Conservation (phyloP, 2,329 filamentous ascomycete species). For the Colletotrichum sp. region DNA sequence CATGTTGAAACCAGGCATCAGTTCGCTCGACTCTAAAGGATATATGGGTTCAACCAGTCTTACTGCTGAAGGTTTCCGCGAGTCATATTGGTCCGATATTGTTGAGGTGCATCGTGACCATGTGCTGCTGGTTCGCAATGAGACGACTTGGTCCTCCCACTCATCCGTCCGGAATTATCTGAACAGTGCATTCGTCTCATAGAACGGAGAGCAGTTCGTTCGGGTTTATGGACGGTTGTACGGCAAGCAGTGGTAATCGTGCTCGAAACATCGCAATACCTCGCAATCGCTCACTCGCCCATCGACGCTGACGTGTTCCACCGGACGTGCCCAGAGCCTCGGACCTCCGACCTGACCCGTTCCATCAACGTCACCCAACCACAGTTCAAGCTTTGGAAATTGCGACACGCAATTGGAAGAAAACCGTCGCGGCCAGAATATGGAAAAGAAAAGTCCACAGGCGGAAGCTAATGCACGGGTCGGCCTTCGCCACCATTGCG, state of each 20-base stretch:
- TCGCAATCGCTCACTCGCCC: neutral
- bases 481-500: constrained; percentile 10
- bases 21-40: neutral
- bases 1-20: neutral
- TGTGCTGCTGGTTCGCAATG: neutral
- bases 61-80: neutral
- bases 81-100: neutral
- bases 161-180: neutral
- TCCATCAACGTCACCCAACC: neutral
- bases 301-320: neutral
- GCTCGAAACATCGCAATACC: neutral
- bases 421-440: neutral
- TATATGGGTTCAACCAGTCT: neutral
- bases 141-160: neutral
- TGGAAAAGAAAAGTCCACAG: neutral
- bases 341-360: neutral
- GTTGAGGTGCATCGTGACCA: neutral
- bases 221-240: neutral
- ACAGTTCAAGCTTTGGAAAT: neutral
- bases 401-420: neutral
- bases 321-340: neutral
- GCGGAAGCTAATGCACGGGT: constrained; percentile 16
- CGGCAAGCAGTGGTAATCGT: neutral
- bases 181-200: neutral
- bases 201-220: neutral